Percentiles rank a stretch among this genome's conserved stretches.
Conservation (phyloP, 2,329 filamentous ascomycete genomes). For the Pseudonectria buxi region DNA sequence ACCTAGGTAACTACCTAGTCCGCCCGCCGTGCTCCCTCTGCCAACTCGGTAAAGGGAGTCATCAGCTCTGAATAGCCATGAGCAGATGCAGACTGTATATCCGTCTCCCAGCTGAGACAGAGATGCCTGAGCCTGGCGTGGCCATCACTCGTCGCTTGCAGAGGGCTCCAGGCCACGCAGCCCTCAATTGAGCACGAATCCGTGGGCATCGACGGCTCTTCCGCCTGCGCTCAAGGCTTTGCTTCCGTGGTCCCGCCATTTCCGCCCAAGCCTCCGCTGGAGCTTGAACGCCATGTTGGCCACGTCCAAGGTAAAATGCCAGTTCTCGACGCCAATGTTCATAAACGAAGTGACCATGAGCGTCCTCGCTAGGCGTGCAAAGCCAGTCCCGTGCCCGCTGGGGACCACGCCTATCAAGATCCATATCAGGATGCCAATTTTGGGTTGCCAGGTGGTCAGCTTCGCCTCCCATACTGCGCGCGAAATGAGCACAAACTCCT, state of each 20-base stretch:
- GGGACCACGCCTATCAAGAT: conserved; percentile 37
- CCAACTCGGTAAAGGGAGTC: no score
- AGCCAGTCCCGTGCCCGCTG: conserved; percentile 30
- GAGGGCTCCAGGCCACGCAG: conserved; percentile 15
- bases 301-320: conserved; percentile 36
- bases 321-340: conserved; percentile 42
- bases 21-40: no score
- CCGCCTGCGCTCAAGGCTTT: conserved; percentile 20
- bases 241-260: conserved; percentile 4
- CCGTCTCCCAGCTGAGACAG: no score
- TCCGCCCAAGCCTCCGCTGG: conserved; percentile 36
- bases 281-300: conserved; percentile 32
- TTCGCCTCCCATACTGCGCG: conserved; percentile 40
- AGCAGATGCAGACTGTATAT: no score
- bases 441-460: conserved; percentile 38
- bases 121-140: no score
- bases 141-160: conserved; percentile 4
- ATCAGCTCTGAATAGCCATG: no score
- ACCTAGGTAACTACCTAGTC: no score
- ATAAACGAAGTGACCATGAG: conserved; percentile 37
- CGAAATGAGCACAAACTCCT: conserved; percentile 40
- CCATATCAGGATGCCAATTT: conserved; percentile 45
- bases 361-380: conserved; percentile 40
- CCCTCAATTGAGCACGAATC: conserved; percentile 14
- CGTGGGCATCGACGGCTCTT: conserved; percentile 19